Evolutionary conservation across 1,284 basidiomycete species (phyloP).

Genomic region (Austroboletus niveus): DNA sequence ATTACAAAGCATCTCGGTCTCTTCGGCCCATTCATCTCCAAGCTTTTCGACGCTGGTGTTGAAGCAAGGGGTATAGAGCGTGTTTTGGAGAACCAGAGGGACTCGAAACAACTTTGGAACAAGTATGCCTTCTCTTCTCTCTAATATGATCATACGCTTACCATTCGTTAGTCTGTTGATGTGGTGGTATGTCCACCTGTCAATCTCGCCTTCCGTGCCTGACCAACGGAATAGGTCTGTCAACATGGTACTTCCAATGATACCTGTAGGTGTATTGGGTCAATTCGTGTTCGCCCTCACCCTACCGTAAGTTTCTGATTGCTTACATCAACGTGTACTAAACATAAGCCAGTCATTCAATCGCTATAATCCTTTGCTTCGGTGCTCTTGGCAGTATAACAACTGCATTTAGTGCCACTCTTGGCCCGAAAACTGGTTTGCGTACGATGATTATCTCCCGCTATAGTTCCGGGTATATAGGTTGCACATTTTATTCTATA

Average conservation of each 20-base stretch:
- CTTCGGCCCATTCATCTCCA: constrained; percentile 38
- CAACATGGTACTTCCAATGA: constrained; percentile 49
- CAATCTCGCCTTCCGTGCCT: not conserved
- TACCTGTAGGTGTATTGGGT: constrained; percentile 57
- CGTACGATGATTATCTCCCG: constrained; percentile 51
- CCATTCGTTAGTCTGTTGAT: constrained; percentile 34
- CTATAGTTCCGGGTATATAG: constrained; percentile 56
- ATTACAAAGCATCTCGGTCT: constrained; percentile 38
- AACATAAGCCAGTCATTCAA: constrained; percentile 35
- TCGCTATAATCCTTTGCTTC: constrained; percentile 46
- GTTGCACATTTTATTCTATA: constrained; percentile 54
- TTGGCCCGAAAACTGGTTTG: constrained; percentile 42
- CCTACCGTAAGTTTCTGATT: constrained; percentile 37
- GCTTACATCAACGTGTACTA: not conserved
- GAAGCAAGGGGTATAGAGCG: constrained; percentile 53
- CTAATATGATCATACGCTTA: constrained; percentile 8
- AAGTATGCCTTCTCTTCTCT: constrained; percentile 33
- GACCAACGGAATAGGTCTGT: constrained; percentile 41
- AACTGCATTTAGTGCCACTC: constrained; percentile 52
- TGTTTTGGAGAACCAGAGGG: constrained; percentile 44
- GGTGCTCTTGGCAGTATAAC: constrained; percentile 39
- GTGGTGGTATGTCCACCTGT: constrained; percentile 45
- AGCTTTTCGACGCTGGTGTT: constrained; percentile 45
- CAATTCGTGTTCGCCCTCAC: constrained; percentile 53
- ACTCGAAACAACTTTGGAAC: constrained; percentile 47